Evolutionary conservation across 2,329 filamentous ascomycete genomes (phyloP).

Genomic region (Ustulina deusta): DNA sequence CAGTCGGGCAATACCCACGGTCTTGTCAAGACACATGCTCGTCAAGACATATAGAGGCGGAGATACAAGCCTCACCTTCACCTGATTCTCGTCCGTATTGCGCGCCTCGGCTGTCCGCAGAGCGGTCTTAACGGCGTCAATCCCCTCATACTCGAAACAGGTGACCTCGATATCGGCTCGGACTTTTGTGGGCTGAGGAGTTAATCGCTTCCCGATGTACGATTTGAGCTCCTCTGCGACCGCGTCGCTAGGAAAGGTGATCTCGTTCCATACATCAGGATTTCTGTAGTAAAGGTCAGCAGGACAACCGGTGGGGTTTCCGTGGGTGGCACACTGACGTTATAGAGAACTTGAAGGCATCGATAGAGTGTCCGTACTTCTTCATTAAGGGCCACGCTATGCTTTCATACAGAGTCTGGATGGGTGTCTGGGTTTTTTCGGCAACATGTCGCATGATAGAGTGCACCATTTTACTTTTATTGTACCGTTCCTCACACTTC

Average conservation of each 20-base stretch:
- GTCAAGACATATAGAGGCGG: constrained; percentile 97
- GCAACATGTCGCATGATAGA: constrained; percentile 99
- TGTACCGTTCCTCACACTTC: constrained; percentile 99
- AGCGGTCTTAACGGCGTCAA: constrained; percentile 96
- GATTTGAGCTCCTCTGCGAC: constrained; percentile 90
- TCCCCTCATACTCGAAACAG: constrained; percentile 96
- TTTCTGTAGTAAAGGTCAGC: constrained; percentile 67
- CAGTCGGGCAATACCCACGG: constrained; percentile 81
- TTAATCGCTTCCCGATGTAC: constrained; percentile 97
- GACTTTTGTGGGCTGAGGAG: constrained; percentile 98
- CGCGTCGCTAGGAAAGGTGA: constrained; percentile 85
- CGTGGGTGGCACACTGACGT: constrained; percentile 69
- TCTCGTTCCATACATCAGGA: constrained; percentile 94
- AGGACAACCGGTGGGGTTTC: constrained; percentile 33
- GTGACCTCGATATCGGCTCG: constrained; percentile 97
- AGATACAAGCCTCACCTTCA: constrained; percentile 98
- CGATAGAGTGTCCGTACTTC: constrained; percentile 95
- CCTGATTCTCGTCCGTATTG: constrained; percentile 91
- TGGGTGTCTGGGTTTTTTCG: constrained; percentile 94
- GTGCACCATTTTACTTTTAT: constrained; percentile 99
- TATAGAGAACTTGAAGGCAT: constrained; percentile 99
- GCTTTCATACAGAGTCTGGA: constrained; percentile 91
- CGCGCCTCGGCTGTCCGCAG: constrained; percentile 90
- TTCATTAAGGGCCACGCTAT: constrained; percentile 98
- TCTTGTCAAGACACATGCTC: constrained; percentile 95